Evolutionary conservation across 257 asterid genomes (phyloP).

Genomic region (Leptodermis oblonga): DNA sequence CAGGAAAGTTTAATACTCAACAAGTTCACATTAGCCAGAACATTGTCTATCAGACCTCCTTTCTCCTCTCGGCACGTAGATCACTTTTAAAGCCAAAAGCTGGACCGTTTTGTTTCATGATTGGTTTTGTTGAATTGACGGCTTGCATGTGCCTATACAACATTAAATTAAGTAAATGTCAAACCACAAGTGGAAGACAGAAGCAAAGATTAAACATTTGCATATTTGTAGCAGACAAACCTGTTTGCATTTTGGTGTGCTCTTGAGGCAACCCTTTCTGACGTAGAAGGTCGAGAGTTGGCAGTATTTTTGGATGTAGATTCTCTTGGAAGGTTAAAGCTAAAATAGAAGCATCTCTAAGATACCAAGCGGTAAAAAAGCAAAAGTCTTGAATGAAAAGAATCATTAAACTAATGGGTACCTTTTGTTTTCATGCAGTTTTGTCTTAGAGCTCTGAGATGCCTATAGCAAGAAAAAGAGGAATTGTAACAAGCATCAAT

Average conservation of each 20-base stretch:
- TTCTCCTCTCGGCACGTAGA: slow-evolving; percentile 49
- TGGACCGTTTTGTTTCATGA: slow-evolving; percentile 37
- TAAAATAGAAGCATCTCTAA: background rate
- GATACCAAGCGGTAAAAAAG: background rate
- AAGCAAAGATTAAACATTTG: background rate
- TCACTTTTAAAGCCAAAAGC: slow-evolving; percentile 39
- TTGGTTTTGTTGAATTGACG: slow-evolving; percentile 22
- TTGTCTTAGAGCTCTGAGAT: slow-evolving; percentile 29
- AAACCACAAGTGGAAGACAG: slow-evolving; percentile 8
- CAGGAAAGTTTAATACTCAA: background rate
- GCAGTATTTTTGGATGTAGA: slow-evolving; percentile 24
- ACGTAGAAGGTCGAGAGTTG: slow-evolving; percentile 26
- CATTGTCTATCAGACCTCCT: slow-evolving; percentile 41
- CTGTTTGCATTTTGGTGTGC: slow-evolving; percentile 40
- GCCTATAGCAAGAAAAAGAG: slow-evolving; percentile 25
- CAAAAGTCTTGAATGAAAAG: background rate
- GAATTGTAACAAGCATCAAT: background rate
- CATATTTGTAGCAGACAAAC: slow-evolving; percentile 27
- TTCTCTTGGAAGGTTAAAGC: slow-evolving; percentile 31
- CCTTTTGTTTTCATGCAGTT: slow-evolving; percentile 44
- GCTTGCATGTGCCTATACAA: slow-evolving; percentile 36
- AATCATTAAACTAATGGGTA: slow-evolving; percentile 22
- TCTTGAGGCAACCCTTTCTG: slow-evolving; percentile 28
- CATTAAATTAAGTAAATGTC: slow-evolving; percentile 6
- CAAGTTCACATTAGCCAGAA: background rate